A percentile compares a stretch with the other conserved stretches of the same genome.
These are phyloP conservation scores for Quercus mongolica DNA, from an alignment of 306 rosid species.

Conservation along the genomic window DNA sequence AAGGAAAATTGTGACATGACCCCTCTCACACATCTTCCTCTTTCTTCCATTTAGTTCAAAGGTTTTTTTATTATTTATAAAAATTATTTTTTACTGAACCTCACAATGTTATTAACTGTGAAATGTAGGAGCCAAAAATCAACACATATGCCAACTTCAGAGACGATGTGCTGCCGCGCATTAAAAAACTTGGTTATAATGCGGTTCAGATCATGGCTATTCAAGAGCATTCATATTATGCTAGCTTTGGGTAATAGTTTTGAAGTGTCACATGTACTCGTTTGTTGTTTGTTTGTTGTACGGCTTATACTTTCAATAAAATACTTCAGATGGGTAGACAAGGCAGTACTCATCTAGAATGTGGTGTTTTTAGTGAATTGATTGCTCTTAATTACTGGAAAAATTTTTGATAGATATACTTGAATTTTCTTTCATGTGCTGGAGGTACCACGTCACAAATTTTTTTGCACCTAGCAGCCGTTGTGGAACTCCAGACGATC, in stretches of 20 bases:
- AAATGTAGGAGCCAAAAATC: constrained; percentile 76
- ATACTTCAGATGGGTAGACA: not conserved
- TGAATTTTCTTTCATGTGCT: constrained; percentile 10
- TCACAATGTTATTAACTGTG: not conserved
- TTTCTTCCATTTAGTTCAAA: not conserved
- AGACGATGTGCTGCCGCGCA: constrained; percentile 81
- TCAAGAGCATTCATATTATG: constrained; percentile 98
- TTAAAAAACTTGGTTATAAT: constrained; percentile 88
- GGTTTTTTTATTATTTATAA: not conserved
- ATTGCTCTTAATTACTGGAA: not conserved
- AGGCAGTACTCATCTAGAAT: not conserved
- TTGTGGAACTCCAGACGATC: constrained; percentile 95
- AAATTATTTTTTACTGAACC: not conserved
- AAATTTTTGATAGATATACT: not conserved
- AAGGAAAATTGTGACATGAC: not conserved
- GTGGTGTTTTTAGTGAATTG: not conserved
- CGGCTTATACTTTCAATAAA: not conserved
- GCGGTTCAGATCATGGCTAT: constrained; percentile 99
- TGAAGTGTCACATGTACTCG: constrained; percentile 9
- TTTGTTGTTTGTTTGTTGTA: not conserved
- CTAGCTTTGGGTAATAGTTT: constrained; percentile 88
- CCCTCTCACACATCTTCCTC: not conserved
- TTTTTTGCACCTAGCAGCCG: constrained; percentile 99
- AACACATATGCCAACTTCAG: constrained; percentile 80
- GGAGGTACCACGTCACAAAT: constrained; percentile 95